These are phyloP conservation scores for Suillus bovinus DNA, from an alignment of 768 basidiomycete genomes.

Conservation along the genomic window DNA sequence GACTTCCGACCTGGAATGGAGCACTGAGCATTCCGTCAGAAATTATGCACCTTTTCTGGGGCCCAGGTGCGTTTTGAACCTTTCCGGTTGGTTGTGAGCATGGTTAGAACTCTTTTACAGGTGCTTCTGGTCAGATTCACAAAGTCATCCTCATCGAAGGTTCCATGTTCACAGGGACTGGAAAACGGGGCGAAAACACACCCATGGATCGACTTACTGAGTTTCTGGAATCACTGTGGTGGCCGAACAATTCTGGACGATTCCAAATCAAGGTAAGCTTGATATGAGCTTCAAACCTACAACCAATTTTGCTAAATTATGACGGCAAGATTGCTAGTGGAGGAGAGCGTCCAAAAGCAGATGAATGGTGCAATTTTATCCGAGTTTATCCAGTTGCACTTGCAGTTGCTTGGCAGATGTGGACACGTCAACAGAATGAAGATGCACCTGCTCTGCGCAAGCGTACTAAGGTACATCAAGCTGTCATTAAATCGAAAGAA, in stretches of 20 bases:
- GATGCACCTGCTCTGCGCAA: neutral
- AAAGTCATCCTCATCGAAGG: neutral
- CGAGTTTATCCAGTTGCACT: neutral
- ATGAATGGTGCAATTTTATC: neutral
- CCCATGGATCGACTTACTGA: neutral
- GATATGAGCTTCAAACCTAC: neutral
- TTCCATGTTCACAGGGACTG: neutral
- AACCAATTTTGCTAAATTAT: neutral
- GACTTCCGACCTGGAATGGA: neutral
- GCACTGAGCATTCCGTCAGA: neutral
- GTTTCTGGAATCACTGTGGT: neutral
- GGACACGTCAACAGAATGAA: neutral
- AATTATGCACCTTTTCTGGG: neutral
- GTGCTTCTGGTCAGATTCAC: neutral
- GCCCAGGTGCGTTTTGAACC: neutral
- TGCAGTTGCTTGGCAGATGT: neutral
- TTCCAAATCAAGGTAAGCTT: neutral
- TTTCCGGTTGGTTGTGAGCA: neutral
- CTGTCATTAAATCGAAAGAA: neutral
- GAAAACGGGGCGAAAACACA: neutral
- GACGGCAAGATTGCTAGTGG: neutral
- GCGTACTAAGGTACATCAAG: neutral
- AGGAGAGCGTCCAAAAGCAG: neutral
- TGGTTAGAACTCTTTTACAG: neutral
- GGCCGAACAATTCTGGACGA: neutral